Base-by-base conservation (phyloP, 352 stramenopile genomes). In the Phytophthora aleatoria region DNA sequence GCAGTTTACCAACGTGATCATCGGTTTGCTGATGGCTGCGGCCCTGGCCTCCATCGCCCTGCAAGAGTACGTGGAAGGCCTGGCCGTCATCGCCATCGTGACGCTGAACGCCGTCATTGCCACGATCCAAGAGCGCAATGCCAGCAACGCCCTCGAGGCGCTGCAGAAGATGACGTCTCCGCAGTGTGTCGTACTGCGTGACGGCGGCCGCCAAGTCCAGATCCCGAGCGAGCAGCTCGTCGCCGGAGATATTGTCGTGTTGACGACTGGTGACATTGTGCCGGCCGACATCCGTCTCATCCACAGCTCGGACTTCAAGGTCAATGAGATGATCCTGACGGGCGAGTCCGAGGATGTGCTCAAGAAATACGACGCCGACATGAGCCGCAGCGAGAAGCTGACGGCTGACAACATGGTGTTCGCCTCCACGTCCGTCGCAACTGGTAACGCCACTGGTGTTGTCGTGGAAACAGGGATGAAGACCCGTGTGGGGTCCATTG, bases 311-410 rank as follows among this genome's bases (percentile, higher is more conserved):
- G 74, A 90, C 52, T 83, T 92, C 35, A 87, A 93, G 61, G 82
- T 98, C 5, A 97, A 99, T 69, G 94, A 99, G 80, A 97, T 93
- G 63, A 97, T 90, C 58, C 77, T 99, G 5, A 98, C 96, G 6
- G 96, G 96, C 42, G 96, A 99, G 67, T 91, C 92, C 2, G 71
- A 92, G 41, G 92, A 89, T 50, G 82, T 91, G 47, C 56, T 87
- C 9, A 91, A 93, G 73, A 84, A 85, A 44, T 82, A 73, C 33
- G 77, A 91, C 57, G 73, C 71, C 1, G 64, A 79, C 30, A 71
- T 72, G 62, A 71, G 61, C 15, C 74, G 73, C 50, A 77, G 59
- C 27, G 49, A 91, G 27, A 91, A 89, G 52, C 67, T 90, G 3
- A 91, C 82, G 11, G 80, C 81, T 1, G 66, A 77, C 55, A 83